Percentiles rank a stretch among this genome's conserved stretches.
phyloP scores from a whole-genome alignment of 306 rosid species.

The Potentilla sterilis region DNA sequence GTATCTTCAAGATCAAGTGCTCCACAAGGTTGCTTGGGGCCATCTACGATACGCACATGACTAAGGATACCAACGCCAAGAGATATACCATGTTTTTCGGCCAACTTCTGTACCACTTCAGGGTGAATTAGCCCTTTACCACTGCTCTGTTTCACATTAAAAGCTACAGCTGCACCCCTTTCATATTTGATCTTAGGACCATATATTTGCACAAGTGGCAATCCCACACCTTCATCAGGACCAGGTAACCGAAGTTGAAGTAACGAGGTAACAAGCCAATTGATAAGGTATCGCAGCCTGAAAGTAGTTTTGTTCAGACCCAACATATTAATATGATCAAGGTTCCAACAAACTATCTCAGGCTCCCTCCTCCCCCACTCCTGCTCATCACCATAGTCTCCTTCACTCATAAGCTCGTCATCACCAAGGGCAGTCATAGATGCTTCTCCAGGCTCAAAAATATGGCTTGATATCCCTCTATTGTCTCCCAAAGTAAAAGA shows the following conservation, averaged over 20 bases:
- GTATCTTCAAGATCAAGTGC: slow-evolving; percentile 53
- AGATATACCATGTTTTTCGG: slow-evolving; percentile 79
- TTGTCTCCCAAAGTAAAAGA: slow-evolving; percentile 72
- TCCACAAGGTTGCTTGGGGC: slow-evolving; percentile 52
- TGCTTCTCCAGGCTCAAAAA: slow-evolving; percentile 61
- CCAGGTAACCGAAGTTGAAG: slow-evolving; percentile 68
- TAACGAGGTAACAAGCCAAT: slow-evolving; percentile 93
- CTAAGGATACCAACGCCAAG: slow-evolving; percentile 89
- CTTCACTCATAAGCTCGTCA: slow-evolving; percentile 70
- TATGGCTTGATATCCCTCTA: slow-evolving; percentile 43
- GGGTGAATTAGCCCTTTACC: slow-evolving; percentile 73
- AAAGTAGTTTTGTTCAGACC: slow-evolving; percentile 89
- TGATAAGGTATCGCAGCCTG: slow-evolving; percentile 77
- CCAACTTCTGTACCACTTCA: slow-evolving; percentile 84
- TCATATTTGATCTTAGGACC: slow-evolving; percentile 97
- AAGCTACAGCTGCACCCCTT: slow-evolving; percentile 94
- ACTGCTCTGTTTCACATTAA: slow-evolving; percentile 62
- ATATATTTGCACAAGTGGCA: slow-evolving; percentile 74
- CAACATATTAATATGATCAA: slow-evolving; percentile 81
- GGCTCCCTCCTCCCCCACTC: slow-evolving; percentile 68
- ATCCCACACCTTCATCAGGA: slow-evolving; percentile 37
- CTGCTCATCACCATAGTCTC: slow-evolving; percentile 66
- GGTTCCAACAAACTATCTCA: slow-evolving; percentile 60
- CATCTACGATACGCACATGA: slow-evolving; percentile 65
- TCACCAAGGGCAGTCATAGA: slow-evolving; percentile 58